Evolutionary conservation across 495 filamentous ascomycete genomes (phyloP).

Genomic region (Parathielavia hyrcaniae): DNA sequence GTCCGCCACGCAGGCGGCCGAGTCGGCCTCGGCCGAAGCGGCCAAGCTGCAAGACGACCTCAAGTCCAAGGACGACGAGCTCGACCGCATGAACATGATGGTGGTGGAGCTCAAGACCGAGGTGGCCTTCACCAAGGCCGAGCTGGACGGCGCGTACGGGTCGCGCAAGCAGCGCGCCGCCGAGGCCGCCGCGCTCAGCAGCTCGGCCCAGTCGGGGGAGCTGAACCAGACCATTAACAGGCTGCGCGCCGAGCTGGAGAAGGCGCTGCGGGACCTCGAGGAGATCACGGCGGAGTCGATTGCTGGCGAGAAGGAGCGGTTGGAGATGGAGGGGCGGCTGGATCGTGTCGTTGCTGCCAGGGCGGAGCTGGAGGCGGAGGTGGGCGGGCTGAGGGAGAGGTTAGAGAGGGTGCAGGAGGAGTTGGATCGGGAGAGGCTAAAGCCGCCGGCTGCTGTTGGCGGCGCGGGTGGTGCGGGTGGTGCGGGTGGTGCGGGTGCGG

Average conservation of each 20-base stretch:
- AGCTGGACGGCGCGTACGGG: constrained; percentile 91
- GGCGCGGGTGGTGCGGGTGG: constrained; percentile 5
- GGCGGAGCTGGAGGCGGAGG: constrained; percentile 36
- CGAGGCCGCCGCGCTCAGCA: constrained; percentile 60
- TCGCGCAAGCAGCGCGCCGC: constrained; percentile 69
- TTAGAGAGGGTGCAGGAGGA: constrained; percentile 40
- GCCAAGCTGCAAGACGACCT: constrained; percentile 35
- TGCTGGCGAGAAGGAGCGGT: constrained; percentile 76
- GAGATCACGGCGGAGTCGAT: constrained; percentile 79
- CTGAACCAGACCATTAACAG: constrained; percentile 55
- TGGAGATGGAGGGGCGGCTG: constrained; percentile 61
- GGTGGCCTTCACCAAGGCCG: constrained; percentile 82
- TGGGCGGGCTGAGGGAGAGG: constrained; percentile 29
- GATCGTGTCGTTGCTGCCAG: constrained; percentile 33
- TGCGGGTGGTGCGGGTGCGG: not conserved
- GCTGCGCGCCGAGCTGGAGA: constrained; percentile 73
- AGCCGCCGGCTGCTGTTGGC: constrained; percentile 25
- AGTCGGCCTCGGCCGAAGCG: constrained; percentile 28
- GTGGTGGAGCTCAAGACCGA: constrained; percentile 85
- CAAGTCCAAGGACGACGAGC: constrained; percentile 55
- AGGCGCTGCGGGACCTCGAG: constrained; percentile 79
- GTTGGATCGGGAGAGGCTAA: constrained; percentile 41
- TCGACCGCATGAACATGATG: constrained; percentile 70
- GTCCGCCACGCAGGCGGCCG: constrained; percentile 8
- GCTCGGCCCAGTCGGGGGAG: constrained; percentile 59